phyloP scores from a whole-genome alignment of 1,139 yeast species.

The Debaryomycetaceae sp. region DNA sequence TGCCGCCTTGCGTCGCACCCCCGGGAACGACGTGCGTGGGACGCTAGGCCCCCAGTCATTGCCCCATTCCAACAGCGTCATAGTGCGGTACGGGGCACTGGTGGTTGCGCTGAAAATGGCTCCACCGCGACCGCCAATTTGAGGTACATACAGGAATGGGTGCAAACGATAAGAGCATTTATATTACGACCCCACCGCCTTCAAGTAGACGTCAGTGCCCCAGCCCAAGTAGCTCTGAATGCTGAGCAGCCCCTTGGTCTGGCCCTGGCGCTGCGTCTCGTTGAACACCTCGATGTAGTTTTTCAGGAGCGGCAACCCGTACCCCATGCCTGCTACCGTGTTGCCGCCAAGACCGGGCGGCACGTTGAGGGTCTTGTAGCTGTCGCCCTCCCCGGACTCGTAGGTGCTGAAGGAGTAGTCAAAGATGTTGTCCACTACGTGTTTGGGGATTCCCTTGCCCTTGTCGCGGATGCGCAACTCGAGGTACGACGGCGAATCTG shows the following conservation, averaged over 20 bases:
- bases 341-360: conserved; percentile 72
- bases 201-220: conserved; percentile 57
- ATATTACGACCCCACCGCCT: conserved; percentile 22
- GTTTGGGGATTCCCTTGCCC: conserved; percentile 84
- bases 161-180: no score
- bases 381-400: conserved; percentile 55
- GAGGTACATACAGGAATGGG: conserved; percentile 1
- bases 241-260: conserved; percentile 60
- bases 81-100: no score
- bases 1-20: no score
- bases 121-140: not conserved
- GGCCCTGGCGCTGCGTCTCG: conserved; percentile 22
- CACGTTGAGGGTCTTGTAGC: conserved; percentile 55
- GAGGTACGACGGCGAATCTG: conserved; percentile 32
- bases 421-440: conserved; percentile 61
- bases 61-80: not conserved
- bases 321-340: conserved; percentile 93
- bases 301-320: conserved; percentile 83
- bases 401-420: conserved; percentile 85
- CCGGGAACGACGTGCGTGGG: conserved; percentile 8
- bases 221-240: conserved; percentile 79
- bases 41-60: conserved; percentile 1
- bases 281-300: conserved; percentile 45
- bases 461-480: conserved; percentile 76
- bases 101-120: no score